These are phyloP conservation scores for Rhodotorula graminis DNA, from an alignment of 768 basidiomycete species.

Conservation along the genomic window DNA sequence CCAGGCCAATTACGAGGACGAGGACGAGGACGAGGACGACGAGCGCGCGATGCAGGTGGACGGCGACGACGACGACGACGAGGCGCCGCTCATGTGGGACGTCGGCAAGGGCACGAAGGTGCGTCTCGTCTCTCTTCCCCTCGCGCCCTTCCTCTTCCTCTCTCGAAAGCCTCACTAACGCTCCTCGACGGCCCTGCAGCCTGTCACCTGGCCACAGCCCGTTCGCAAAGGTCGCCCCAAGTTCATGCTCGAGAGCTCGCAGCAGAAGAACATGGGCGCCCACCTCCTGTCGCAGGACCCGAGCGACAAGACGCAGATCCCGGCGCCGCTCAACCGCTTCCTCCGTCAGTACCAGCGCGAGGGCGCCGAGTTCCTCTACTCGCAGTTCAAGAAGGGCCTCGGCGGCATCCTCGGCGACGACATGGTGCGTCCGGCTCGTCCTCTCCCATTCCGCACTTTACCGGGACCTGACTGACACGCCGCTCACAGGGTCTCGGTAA, in stretches of 20 bases:
- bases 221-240: constrained; percentile 24
- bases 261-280: constrained; percentile 18
- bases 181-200: not conserved
- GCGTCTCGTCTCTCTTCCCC: not conserved
- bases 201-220: not conserved
- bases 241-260: constrained; percentile 9
- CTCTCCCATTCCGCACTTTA: not conserved
- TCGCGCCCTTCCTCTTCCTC: fast-evolving
- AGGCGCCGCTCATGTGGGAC: constrained; percentile 12
- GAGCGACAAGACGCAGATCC: constrained; percentile 38
- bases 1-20: not conserved
- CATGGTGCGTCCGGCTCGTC: constrained; percentile 69
- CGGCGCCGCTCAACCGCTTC: constrained; percentile 64
- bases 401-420: constrained; percentile 91
- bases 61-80: constrained; percentile 2
- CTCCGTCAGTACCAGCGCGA: constrained; percentile 87
- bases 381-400: constrained; percentile 59
- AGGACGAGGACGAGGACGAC: not conserved
- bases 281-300: not conserved
- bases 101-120: not conserved
- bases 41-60: too few relatives aligned
- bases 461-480: constrained; percentile 17
- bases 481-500: constrained; percentile 57
- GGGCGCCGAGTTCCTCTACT: constrained; percentile 75
- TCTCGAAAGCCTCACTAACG: too few relatives aligned